These are phyloP conservation scores for Cladochytrium replicatum DNA, from an alignment of 192 early-diverging fungal species.

Conservation along the genomic window DNA sequence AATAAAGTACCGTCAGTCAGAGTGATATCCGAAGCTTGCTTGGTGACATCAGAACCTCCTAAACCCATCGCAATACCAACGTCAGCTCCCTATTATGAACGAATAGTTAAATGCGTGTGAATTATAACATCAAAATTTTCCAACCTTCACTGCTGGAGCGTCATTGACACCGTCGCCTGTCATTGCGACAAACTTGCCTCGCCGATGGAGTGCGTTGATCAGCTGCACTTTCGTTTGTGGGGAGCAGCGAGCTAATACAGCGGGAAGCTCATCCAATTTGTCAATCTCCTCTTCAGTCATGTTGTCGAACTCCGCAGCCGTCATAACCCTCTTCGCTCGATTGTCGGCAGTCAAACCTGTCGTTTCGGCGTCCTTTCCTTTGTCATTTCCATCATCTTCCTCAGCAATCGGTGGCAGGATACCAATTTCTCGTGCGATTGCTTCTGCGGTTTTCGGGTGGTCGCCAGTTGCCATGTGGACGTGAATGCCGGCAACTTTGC, in stretches of 20 bases:
- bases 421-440: constrained; percentile 16
- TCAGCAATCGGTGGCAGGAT: constrained; percentile 8
- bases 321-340: constrained; percentile 3
- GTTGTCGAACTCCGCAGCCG: constrained; percentile 21
- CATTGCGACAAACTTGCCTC: constrained; percentile 26
- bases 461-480: constrained; percentile 18
- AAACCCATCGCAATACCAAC: constrained; percentile 20
- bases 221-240: constrained; percentile 32
- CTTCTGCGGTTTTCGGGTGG: constrained; percentile 16
- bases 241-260: constrained; percentile 32
- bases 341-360: constrained; percentile 4
- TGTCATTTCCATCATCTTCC: constrained; percentile 9
- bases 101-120: too few species aligned
- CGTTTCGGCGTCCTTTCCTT: not conserved
- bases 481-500: constrained; percentile 11
- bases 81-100: too few species aligned
- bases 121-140: too few species aligned
- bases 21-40: constrained; percentile 10
- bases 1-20: constrained; percentile 7
- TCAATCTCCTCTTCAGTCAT: constrained; percentile 25
- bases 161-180: constrained; percentile 11
- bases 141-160: constrained; percentile 16
- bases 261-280: constrained; percentile 23
- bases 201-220: constrained; percentile 30
- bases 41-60: constrained; percentile 15